Percentiles rank a stretch among this genome's conserved stretches.
These are phyloP conservation scores for Pichia pseudocactophila DNA, from an alignment of 805 yeast species.

Conservation along the genomic window DNA sequence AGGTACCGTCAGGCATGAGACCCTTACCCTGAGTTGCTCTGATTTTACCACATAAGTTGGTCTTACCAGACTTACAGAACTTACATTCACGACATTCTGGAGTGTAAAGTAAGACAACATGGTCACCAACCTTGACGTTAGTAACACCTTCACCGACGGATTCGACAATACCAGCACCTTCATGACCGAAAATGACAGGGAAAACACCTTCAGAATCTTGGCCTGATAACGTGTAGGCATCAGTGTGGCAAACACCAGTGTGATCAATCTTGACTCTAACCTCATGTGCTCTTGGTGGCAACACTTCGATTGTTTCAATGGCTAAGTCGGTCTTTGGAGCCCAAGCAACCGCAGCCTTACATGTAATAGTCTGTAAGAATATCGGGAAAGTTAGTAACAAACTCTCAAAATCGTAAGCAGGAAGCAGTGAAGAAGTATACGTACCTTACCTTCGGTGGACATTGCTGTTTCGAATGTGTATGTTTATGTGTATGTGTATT, in stretches of 20 bases:
- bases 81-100: constrained; percentile 96
- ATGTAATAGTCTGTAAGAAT: constrained; percentile 42
- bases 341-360: constrained; percentile 98
- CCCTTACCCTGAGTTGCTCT: constrained; percentile 98
- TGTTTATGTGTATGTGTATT: neutral
- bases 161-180: constrained; percentile 97
- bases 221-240: constrained; percentile 93
- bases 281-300: constrained; percentile 94
- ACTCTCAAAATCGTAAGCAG: neutral
- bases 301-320: constrained; percentile 83
- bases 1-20: constrained; percentile 97
- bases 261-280: constrained; percentile 81
- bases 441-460: constrained; percentile 27
- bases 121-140: constrained; percentile 84
- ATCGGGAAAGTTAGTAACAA: constrained; percentile 1
- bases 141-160: constrained; percentile 91
- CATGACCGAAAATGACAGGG: constrained; percentile 93
- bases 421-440: constrained; percentile 5
- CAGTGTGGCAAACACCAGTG: constrained; percentile 98
- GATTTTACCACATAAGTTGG: constrained; percentile 91
- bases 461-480: constrained; percentile 8
- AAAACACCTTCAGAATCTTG: constrained; percentile 93
- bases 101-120: constrained; percentile 88
- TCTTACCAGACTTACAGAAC: constrained; percentile 90
- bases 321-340: constrained; percentile 70